A percentile compares a stretch with the other conserved stretches of the same genome.
Evolutionary conservation across 441 rosid genomes (phyloP).

Genomic region (Mallotus repandus): DNA sequence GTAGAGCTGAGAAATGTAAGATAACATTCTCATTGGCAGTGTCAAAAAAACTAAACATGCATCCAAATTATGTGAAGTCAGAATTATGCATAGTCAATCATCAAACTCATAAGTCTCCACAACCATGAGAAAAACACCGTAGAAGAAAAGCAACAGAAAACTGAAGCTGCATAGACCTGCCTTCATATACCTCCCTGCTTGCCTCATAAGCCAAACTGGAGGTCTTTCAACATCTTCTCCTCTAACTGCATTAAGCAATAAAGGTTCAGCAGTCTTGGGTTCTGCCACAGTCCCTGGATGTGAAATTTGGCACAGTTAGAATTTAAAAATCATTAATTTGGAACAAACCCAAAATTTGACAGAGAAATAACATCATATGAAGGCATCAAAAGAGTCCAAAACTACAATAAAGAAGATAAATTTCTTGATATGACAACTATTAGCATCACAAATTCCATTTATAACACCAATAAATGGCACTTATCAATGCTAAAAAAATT

Average conservation of each 20-base stretch:
- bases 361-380: not conserved
- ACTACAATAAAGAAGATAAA: not conserved
- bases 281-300: slow-evolving; percentile 57
- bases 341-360: not conserved
- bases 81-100: not conserved
- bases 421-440: not conserved
- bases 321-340: slow-evolving; percentile 3
- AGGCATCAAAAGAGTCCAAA: not conserved
- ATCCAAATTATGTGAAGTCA: not conserved
- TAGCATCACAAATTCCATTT: not conserved
- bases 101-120: not conserved
- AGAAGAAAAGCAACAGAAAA: not conserved
- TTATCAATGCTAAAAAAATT: not conserved
- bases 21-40: not conserved
- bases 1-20: not conserved
- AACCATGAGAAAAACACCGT: not conserved
- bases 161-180: slow-evolving; percentile 52
- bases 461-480: not conserved
- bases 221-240: slow-evolving; percentile 93
- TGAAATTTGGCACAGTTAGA: not conserved
- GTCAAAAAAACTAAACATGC: not conserved
- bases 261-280: slow-evolving; percentile 58
- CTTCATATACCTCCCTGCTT: slow-evolving; percentile 99
- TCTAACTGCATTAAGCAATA: slow-evolving; percentile 87
- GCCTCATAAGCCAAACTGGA: slow-evolving; percentile 99